A percentile compares a stretch with the other conserved stretches of the same genome.
phyloP scores from a whole-genome alignment of 2,329 filamentous ascomycete species.

The Ilyonectria sp. region DNA sequence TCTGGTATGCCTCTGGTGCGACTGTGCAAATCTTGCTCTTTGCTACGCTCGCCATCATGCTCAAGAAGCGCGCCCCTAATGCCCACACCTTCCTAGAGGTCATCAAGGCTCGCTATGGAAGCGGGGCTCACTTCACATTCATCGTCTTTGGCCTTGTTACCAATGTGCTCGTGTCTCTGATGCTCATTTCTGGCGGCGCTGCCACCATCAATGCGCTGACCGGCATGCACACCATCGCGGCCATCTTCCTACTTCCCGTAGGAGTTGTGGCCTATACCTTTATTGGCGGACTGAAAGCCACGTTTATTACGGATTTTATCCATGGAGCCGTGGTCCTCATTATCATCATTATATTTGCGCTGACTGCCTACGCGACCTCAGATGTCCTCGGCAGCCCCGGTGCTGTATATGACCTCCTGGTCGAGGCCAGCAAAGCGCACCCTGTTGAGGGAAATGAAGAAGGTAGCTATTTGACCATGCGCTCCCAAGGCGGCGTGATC shows the following conservation, averaged over 20 bases:
- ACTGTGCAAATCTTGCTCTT: constrained; percentile 91
- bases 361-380: constrained; percentile 84
- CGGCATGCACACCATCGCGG: constrained; percentile 75
- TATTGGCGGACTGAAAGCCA: constrained; percentile 85
- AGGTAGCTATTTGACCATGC: constrained; percentile 91
- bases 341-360: constrained; percentile 87
- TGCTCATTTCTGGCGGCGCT: constrained; percentile 85
- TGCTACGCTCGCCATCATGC: constrained; percentile 88
- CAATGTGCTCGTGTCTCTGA: constrained; percentile 88
- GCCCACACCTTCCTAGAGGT: constrained; percentile 89
- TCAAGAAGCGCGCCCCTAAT: constrained; percentile 89
- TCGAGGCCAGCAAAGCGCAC: constrained; percentile 76
- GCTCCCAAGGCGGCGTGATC: constrained; percentile 77
- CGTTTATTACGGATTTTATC: constrained; percentile 86
- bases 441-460: constrained; percentile 84
- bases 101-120: constrained; percentile 84
- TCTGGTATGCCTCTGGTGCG: constrained; percentile 78
- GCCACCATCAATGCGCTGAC: constrained; percentile 66
- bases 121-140: constrained; percentile 80
- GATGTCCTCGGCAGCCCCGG: constrained; percentile 80
- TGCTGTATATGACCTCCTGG: constrained; percentile 83
- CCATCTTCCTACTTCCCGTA: constrained; percentile 85
- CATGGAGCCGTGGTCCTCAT: constrained; percentile 86
- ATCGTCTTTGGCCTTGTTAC: constrained; percentile 86
- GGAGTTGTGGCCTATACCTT: constrained; percentile 83